These are phyloP conservation scores for Cryptococcus neoformans DNA, from an alignment of 1,284 basidiomycete genomes.

Conservation along the genomic window DNA sequence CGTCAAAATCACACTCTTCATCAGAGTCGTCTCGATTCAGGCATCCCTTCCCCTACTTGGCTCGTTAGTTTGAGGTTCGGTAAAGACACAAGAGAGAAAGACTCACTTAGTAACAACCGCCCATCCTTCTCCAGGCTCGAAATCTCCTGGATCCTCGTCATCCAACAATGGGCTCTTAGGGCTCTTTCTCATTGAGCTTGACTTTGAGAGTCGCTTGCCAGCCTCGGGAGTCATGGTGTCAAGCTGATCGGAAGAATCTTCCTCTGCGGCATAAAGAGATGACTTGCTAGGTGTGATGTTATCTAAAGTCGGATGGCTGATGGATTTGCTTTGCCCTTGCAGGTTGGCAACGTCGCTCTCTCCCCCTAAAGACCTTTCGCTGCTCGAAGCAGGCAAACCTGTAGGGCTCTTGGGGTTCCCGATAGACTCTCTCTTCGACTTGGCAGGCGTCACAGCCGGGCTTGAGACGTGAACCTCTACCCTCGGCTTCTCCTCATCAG, in stretches of 20 bases:
- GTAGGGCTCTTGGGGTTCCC: not conserved
- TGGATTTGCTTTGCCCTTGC: constrained; percentile 12
- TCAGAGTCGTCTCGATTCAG: constrained; percentile 7
- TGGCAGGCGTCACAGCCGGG: constrained; percentile 19
- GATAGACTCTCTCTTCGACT: not conserved
- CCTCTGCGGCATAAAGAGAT: not conserved
- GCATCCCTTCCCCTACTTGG: constrained; percentile 11
- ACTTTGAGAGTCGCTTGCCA: constrained; percentile 10
- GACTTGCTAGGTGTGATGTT: not conserved
- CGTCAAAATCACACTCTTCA: constrained; percentile 1
- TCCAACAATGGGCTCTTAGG: constrained; percentile 41
- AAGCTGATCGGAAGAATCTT: not conserved
- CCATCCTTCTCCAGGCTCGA: constrained; percentile 45
- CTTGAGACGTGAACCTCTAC: constrained; percentile 41
- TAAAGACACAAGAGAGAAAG: not conserved
- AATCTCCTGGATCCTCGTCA: constrained; percentile 47
- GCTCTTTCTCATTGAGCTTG: constrained; percentile 17
- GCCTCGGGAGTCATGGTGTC: constrained; percentile 11
- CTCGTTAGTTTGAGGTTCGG: not conserved
- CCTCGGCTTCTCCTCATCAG: constrained; percentile 41
- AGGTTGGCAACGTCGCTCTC: not conserved
- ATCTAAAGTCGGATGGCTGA: not conserved
- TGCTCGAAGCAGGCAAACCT: not conserved
- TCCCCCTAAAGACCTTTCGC: not conserved
- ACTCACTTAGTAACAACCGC: constrained; percentile 44